Evolutionary conservation across 208 protist genomes (phyloP).

Genomic region (Trypanosoma melophagium): DNA sequence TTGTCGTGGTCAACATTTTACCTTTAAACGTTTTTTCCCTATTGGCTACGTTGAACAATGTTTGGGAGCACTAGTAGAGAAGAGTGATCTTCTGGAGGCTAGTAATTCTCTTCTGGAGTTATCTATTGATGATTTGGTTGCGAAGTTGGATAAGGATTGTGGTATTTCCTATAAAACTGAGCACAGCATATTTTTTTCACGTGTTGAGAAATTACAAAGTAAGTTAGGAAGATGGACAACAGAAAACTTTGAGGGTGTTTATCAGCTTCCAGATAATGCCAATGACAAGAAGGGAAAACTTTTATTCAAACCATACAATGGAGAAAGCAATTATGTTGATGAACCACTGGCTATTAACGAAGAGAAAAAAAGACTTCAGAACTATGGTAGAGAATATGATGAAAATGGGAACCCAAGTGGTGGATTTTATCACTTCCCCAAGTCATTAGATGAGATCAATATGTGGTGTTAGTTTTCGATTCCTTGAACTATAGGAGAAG

Average conservation of each 20-base stretch:
- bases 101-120: constrained; percentile 25
- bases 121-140: constrained; percentile 39
- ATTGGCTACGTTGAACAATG: constrained; percentile 45
- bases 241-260: constrained; percentile 42
- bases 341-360: constrained; percentile 34
- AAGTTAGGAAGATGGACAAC: constrained; percentile 38
- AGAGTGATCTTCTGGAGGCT: neutral
- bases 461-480: constrained; percentile 9
- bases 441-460: constrained; percentile 30
- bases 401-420: constrained; percentile 30
- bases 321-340: constrained; percentile 18
- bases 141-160: constrained; percentile 23
- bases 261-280: constrained; percentile 2
- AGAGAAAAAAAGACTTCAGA: constrained; percentile 66
- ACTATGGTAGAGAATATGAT: constrained; percentile 55
- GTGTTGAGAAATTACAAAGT: constrained; percentile 33
- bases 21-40: constrained; percentile 64
- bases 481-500: no score
- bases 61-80: constrained; percentile 23
- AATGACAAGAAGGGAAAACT: constrained; percentile 11
- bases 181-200: constrained; percentile 34
- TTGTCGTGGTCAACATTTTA: constrained; percentile 67
- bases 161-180: constrained; percentile 49
- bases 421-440: constrained; percentile 48
- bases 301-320: constrained; percentile 25